Conservation (phyloP, 345 rosid genomes). For the Turritis glabra region DNA sequence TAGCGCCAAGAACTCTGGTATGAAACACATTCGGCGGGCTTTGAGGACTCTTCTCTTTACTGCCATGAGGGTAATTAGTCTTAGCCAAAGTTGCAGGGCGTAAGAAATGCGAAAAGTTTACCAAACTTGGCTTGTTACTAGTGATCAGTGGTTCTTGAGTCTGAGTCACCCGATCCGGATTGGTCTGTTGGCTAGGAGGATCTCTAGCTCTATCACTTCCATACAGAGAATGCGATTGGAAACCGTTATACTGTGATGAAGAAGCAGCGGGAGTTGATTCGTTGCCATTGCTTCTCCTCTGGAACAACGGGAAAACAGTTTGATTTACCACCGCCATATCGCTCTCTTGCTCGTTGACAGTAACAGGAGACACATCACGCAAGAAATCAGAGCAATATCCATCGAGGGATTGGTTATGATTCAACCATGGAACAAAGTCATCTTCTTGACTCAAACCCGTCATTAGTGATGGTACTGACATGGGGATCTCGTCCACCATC, state of each 20-base stretch:
- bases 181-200: conserved; percentile 31
- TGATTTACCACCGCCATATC: conserved; percentile 1
- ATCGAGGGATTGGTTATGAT: conserved; percentile 48
- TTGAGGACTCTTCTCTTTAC: conserved; percentile 40
- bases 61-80: conserved; percentile 41
- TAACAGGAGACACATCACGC: conserved; percentile 60
- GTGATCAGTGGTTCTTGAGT: conserved; percentile 44
- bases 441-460: conserved; percentile 61
- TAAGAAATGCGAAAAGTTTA: conserved; percentile 66
- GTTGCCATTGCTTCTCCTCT: conserved; percentile 36
- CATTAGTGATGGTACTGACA: conserved; percentile 51
- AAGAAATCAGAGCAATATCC: conserved; percentile 64
- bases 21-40: conserved; percentile 36
- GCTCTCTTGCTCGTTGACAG: conserved; percentile 44
- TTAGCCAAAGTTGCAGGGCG: conserved; percentile 56
- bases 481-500: conserved; percentile 50
- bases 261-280: conserved; percentile 42
- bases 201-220: conserved; percentile 47
- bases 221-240: conserved; percentile 43
- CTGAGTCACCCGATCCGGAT: conserved; percentile 41
- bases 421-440: conserved; percentile 69
- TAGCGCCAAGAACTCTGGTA: conserved; percentile 44
- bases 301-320: conserved; percentile 44
- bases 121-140: conserved; percentile 43
- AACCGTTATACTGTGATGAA: conserved; percentile 39